Percentiles rank a stretch among this genome's conserved stretches.
Conservation (phyloP, 495 filamentous ascomycete species). For the Copromyces sp. region DNA sequence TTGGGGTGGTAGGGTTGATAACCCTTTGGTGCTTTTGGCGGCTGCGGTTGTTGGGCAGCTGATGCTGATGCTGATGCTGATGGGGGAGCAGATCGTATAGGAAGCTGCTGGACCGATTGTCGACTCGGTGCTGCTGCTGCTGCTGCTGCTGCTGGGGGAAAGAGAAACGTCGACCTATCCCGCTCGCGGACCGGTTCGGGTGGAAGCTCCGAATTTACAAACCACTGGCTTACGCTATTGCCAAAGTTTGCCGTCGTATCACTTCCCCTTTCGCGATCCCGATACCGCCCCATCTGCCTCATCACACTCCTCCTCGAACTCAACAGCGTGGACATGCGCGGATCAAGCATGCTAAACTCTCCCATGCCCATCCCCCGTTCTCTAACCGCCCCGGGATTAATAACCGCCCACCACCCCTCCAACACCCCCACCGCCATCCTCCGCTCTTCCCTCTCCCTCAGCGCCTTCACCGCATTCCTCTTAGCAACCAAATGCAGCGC, state of each 20-base stretch:
- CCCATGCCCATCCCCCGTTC: background rate
- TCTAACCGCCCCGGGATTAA: slow-evolving; percentile 9
- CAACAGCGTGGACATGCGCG: background rate
- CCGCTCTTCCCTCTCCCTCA: slow-evolving; percentile 16
- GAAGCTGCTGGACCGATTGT: background rate
- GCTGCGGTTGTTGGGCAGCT: background rate
- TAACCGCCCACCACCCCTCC: slow-evolving; percentile 17
- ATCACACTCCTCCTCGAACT: background rate
- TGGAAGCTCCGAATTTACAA: background rate
- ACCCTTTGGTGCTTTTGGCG: background rate
- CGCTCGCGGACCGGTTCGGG: background rate
- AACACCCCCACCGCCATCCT: slow-evolving; percentile 12
- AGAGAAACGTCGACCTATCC: background rate
- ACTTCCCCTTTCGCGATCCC: background rate
- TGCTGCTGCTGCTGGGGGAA: background rate
- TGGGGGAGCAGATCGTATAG: background rate
- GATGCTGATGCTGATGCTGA: background rate
- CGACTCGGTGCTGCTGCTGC: background rate
- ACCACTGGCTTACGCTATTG: background rate
- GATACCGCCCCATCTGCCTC: background rate
- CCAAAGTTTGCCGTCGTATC: background rate
- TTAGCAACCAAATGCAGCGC: slow-evolving; percentile 14
- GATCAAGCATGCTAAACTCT: background rate
- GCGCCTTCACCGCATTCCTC: slow-evolving; percentile 8
- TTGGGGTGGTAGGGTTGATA: background rate